phyloP scores from a whole-genome alignment of 495 filamentous ascomycete species.

The Saxophila tyrrhenica region DNA sequence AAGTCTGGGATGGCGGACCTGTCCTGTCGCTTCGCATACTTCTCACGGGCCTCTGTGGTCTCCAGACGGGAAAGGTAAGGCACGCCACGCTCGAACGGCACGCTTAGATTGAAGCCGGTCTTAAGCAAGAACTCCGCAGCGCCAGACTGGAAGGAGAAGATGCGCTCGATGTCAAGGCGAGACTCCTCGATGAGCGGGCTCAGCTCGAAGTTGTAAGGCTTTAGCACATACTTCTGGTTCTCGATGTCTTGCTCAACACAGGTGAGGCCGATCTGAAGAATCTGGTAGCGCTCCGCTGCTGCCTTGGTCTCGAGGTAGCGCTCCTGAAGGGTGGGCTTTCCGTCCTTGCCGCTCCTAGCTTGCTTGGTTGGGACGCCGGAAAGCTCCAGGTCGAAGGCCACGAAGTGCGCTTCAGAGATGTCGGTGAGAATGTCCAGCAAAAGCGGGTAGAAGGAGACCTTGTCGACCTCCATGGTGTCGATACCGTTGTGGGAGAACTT shows the following conservation, averaged over 20 bases:
- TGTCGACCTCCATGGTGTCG: slow-evolving; percentile 49
- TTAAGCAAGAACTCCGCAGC: slow-evolving; percentile 53
- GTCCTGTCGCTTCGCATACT: slow-evolving; percentile 27
- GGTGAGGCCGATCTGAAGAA: slow-evolving; percentile 69
- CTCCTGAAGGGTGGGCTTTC: slow-evolving; percentile 42
- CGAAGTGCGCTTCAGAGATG: slow-evolving; percentile 51
- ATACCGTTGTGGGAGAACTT: not conserved
- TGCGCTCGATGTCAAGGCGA: slow-evolving; percentile 42
- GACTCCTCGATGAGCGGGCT: slow-evolving; percentile 41
- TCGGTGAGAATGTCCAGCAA: slow-evolving; percentile 49
- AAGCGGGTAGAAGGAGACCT: slow-evolving; percentile 39
- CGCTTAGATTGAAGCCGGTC: slow-evolving; percentile 51
- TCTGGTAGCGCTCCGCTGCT: slow-evolving; percentile 57
- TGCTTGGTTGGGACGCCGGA: slow-evolving; percentile 47
- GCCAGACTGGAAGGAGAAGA: slow-evolving; percentile 42
- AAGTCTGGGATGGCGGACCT: slow-evolving; percentile 36
- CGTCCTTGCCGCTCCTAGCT: slow-evolving; percentile 2
- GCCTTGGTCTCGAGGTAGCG: slow-evolving; percentile 53
- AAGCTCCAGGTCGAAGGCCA: slow-evolving; percentile 67
- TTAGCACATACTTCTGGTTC: slow-evolving; percentile 45
- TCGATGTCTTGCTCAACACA: slow-evolving; percentile 40
- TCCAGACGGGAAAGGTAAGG: slow-evolving; percentile 61
- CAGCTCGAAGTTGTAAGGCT: slow-evolving; percentile 59
- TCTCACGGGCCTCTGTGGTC: slow-evolving; percentile 35
- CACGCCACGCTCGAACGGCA: slow-evolving; percentile 47